phyloP scores from a whole-genome alignment of 768 basidiomycete species.

The Mycena amicta region DNA sequence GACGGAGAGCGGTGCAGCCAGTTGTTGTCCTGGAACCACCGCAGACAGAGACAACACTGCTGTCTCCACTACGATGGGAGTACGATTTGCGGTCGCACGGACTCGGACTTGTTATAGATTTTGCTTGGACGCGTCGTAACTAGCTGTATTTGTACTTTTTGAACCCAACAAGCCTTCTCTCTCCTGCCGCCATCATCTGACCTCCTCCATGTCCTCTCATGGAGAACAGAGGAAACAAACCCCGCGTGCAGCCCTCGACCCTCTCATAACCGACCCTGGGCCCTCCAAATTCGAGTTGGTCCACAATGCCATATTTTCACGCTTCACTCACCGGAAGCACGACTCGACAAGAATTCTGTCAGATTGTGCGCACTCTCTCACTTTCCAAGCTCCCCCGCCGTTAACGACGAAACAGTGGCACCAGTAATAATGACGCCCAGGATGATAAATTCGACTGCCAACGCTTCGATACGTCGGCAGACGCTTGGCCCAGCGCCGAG shows the following conservation, averaged over 20 bases:
- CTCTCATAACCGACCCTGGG: slow-evolving; percentile 34
- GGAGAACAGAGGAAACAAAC: slow-evolving; percentile 39
- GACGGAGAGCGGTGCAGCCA: neutral
- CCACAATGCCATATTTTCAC: slow-evolving; percentile 71
- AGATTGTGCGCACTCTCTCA: slow-evolving; percentile 56
- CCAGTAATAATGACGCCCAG: slow-evolving; percentile 89
- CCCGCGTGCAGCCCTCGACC: slow-evolving; percentile 41
- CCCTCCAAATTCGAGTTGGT: slow-evolving; percentile 61
- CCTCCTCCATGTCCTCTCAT: slow-evolving; percentile 41
- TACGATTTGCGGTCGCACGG: slow-evolving; percentile 77
- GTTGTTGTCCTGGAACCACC: slow-evolving; percentile 16
- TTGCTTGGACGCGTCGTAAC: slow-evolving; percentile 61
- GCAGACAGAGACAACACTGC: slow-evolving; percentile 16
- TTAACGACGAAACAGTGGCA: slow-evolving; percentile 54
- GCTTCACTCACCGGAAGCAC: slow-evolving; percentile 67
- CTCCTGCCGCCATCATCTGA: slow-evolving; percentile 17
- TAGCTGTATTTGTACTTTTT: slow-evolving; percentile 2
- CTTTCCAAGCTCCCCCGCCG: slow-evolving; percentile 4
- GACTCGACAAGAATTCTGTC: slow-evolving; percentile 75
- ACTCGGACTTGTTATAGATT: slow-evolving; percentile 71
- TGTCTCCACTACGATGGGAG: slow-evolving; percentile 46
- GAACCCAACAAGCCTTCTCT: neutral
- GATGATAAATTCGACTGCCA: slow-evolving; percentile 72
- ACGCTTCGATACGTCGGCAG: slow-evolving; percentile 58
- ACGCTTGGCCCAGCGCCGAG: slow-evolving; percentile 31